Percentiles rank a stretch among this genome's conserved stretches.
These are phyloP conservation scores for Trypanosoma congolense DNA, from an alignment of 208 protist species.

Conservation along the genomic window DNA sequence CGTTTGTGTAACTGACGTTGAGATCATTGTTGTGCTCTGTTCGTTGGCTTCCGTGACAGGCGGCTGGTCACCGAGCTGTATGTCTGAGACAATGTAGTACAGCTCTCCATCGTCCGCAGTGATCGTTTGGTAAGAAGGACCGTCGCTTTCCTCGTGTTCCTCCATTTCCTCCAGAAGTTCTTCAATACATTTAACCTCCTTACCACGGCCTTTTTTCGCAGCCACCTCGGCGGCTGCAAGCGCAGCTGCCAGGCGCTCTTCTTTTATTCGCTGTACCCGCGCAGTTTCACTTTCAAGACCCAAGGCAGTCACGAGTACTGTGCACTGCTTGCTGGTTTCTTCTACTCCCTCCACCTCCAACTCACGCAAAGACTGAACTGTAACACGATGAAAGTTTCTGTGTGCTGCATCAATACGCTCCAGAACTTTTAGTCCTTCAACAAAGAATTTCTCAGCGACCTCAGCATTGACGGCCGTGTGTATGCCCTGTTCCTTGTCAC, in stretches of 20 bases:
- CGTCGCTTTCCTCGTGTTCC: neutral
- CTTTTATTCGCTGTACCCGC: constrained; percentile 20
- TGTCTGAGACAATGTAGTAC: constrained; percentile 28
- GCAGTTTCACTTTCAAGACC: constrained; percentile 32
- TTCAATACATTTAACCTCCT: constrained; percentile 4
- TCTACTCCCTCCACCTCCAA: constrained; percentile 19
- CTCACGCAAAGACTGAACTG: constrained; percentile 25
- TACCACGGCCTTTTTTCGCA: constrained; percentile 3
- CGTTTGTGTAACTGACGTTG: neutral
- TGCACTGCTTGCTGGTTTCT: constrained; percentile 22
- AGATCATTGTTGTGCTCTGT: neutral
- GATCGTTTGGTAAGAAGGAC: constrained; percentile 23
- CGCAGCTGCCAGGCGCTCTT: constrained; percentile 16
- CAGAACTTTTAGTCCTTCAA: constrained; percentile 43
- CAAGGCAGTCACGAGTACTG: constrained; percentile 23
- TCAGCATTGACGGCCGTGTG: constrained; percentile 37
- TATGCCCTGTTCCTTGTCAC: constrained; percentile 30
- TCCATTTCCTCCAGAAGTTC: constrained; percentile 6
- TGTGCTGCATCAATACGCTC: constrained; percentile 55
- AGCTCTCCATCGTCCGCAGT: constrained; percentile 26
- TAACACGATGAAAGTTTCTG: constrained; percentile 47
- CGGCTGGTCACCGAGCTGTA: constrained; percentile 13
- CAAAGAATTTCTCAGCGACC: constrained; percentile 54
- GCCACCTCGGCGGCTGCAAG: constrained; percentile 9
- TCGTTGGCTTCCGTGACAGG: neutral